phyloP scores from a whole-genome alignment of 1,139 yeast genomes.

The Pichia kudriavzevii region DNA sequence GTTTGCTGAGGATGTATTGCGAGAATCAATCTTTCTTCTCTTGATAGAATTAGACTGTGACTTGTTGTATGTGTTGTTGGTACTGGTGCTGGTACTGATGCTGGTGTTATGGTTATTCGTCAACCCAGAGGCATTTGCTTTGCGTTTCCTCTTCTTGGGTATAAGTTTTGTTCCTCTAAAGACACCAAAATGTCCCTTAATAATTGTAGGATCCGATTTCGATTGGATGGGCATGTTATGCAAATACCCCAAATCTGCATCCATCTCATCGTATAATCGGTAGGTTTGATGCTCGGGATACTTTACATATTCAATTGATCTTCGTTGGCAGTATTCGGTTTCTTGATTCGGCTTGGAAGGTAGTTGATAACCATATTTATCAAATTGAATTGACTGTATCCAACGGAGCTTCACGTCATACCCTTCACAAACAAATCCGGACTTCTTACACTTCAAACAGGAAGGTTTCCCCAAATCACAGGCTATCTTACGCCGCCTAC shows the following conservation, averaged over 20 bases:
- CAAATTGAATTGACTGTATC: conserved; percentile 37
- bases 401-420: conserved; percentile 76
- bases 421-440: conserved; percentile 67
- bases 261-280: conserved; percentile 75
- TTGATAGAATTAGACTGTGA: too few species aligned
- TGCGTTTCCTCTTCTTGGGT: conserved; percentile 4
- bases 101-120: too few species aligned
- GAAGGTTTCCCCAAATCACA: conserved; percentile 50
- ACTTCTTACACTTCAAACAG: conserved; percentile 45
- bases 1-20: too few species aligned
- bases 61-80: too few species aligned
- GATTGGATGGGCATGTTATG: conserved; percentile 42
- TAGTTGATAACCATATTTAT: conserved; percentile 27
- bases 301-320: conserved; percentile 69
- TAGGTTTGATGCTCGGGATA: conserved; percentile 57
- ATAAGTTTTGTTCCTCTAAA: conserved; percentile 36
- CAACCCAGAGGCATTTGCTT: too few species aligned
- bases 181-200: conserved; percentile 80
- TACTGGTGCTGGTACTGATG: too few species aligned
- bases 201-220: conserved; percentile 43
- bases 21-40: too few species aligned
- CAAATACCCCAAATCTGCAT: conserved; percentile 54
- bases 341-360: conserved; percentile 29
- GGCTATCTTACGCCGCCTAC: conserved; percentile 51
- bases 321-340: conserved; percentile 51